Evolutionary conservation across 176 grass and related monocot species (phyloP), one percentile per base, ranked within the genome.

Genomic region (Oryza meyeriana): DNA sequence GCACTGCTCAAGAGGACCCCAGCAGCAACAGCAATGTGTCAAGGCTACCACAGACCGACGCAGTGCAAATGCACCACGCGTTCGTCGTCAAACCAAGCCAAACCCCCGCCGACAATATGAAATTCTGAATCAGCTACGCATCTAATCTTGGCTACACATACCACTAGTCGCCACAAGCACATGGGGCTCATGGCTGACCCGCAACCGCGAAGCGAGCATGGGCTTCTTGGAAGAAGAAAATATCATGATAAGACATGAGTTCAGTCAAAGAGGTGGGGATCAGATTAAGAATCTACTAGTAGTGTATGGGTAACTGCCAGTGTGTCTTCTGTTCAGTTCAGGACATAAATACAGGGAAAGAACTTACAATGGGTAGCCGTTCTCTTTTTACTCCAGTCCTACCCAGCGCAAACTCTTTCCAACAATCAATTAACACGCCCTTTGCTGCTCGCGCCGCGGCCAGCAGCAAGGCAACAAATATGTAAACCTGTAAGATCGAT

Each of bases 331-430:
- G 69, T 79, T 84, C 61, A n/a, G 62, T 81, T 44, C 20, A 52
- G 33, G 59, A 72, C 74, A 86, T 90, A 90, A 90, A 82, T 90
- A 90, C 88, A 86, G 73, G 12, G 83, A 86, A 86, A 82, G 59
- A 90, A 72, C 34, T 78, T 79, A 59, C 88, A 74, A 13, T 74
- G 88, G 83, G 71, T 33, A 25, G 63, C 70, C 25, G 5, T 10
- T 48, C 38, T 48, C 27, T 61, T 63, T 67, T 77, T 41, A 33
- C 29, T 52, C 17, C 50, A 55, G 6, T 77, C 39, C 61, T 79
- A 63, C 67, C 88, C 88, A 83, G 27, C 35, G 73, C 69, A 48
- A 82, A 78, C 74, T 20, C 83, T 86, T 83, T 83, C 66, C 83
- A 83, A 59, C 68, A 86, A 90, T 83, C 79, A 86, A 79, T 86